These are phyloP conservation scores for Trypanosoma platydactyli DNA, from an alignment of 208 protist genomes.

Conservation along the genomic window DNA sequence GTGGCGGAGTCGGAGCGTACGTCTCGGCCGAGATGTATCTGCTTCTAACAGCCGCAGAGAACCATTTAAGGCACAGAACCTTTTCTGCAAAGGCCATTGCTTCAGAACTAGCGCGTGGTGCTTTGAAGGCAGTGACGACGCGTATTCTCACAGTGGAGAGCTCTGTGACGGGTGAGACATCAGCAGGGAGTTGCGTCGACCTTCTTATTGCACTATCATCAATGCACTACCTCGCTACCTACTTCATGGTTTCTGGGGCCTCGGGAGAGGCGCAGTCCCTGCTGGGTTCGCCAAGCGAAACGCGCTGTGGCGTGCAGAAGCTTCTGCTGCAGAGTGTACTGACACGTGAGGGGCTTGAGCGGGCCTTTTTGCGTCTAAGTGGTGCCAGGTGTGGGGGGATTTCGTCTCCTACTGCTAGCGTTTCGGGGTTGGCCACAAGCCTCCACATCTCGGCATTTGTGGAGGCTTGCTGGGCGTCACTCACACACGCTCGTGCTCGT, in stretches of 20 bases:
- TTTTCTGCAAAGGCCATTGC: not conserved
- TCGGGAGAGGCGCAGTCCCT: conserved; percentile 23
- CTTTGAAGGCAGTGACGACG: not conserved
- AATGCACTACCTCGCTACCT: conserved; percentile 57
- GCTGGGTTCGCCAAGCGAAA: conserved; percentile 32
- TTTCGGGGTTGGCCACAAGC: not conserved
- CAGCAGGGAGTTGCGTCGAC: not conserved
- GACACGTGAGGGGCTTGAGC: conserved; percentile 19
- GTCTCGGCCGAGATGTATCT: conserved; percentile 60
- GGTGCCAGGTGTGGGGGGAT: not conserved
- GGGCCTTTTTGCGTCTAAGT: conserved; percentile 36
- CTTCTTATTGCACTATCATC: conserved; percentile 17
- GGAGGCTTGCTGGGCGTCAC: conserved; percentile 31
- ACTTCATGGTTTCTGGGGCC: conserved; percentile 22
- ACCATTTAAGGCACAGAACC: not conserved
- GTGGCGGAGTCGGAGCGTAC: conserved; percentile 33
- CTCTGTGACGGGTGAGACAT: not conserved
- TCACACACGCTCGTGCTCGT: conserved; percentile 46
- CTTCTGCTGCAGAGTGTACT: conserved; percentile 32
- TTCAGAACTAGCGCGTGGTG: conserved; percentile 14
- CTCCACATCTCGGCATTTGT: conserved; percentile 3
- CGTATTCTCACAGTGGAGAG: conserved; percentile 1
- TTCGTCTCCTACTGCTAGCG: not conserved
- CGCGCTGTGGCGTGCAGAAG: conserved; percentile 29
- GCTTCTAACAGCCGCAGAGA: conserved; percentile 12